phyloP scores from a whole-genome alignment of 2,329 filamentous ascomycete genomes.

The Camillea tinctor region DNA sequence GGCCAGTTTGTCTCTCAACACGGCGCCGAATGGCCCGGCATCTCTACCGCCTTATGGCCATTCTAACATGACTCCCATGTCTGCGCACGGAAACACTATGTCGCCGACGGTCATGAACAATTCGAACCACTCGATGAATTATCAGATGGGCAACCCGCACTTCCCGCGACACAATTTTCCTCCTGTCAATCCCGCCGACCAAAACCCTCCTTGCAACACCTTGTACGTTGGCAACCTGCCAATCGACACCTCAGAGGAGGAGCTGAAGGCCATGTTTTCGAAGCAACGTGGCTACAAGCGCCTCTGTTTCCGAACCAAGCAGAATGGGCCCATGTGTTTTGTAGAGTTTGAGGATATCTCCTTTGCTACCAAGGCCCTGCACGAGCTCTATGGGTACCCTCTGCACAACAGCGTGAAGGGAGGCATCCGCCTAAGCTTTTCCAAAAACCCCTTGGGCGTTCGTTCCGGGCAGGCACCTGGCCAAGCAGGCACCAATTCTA shows the following conservation, averaged over 20 bases:
- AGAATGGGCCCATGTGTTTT: slow-evolving; percentile 97
- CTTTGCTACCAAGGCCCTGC: slow-evolving; percentile 85
- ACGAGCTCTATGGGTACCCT: slow-evolving; percentile 82
- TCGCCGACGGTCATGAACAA: slow-evolving; percentile 55
- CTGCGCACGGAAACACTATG: slow-evolving; percentile 47
- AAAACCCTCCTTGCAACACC: slow-evolving; percentile 97
- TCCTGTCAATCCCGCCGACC: slow-evolving; percentile 88
- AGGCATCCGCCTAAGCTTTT: slow-evolving; percentile 93
- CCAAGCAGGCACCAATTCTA: slow-evolving; percentile 37
- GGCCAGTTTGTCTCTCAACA: slow-evolving; percentile 69
- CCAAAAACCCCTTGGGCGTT: slow-evolving; percentile 93
- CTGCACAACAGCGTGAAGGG: slow-evolving; percentile 93
- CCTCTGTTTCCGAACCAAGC: slow-evolving; percentile 90
- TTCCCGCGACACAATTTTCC: slow-evolving; percentile 71
- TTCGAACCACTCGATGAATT: slow-evolving; percentile 45
- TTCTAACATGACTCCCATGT: slow-evolving; percentile 36
- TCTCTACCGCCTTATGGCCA: slow-evolving; percentile 49
- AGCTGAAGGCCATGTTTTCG: slow-evolving; percentile 89
- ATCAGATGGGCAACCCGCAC: slow-evolving; percentile 54
- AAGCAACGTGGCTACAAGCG: slow-evolving; percentile 94
- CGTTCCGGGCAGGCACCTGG: slow-evolving; percentile 68
- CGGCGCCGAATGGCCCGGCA: slow-evolving; percentile 55
- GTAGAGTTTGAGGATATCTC: slow-evolving; percentile 96
- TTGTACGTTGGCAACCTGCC: slow-evolving; percentile 97
- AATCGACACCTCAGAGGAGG: slow-evolving; percentile 88